Conservation (phyloP, 2,329 filamentous ascomycete species). For the Xylariaceae sp. region DNA sequence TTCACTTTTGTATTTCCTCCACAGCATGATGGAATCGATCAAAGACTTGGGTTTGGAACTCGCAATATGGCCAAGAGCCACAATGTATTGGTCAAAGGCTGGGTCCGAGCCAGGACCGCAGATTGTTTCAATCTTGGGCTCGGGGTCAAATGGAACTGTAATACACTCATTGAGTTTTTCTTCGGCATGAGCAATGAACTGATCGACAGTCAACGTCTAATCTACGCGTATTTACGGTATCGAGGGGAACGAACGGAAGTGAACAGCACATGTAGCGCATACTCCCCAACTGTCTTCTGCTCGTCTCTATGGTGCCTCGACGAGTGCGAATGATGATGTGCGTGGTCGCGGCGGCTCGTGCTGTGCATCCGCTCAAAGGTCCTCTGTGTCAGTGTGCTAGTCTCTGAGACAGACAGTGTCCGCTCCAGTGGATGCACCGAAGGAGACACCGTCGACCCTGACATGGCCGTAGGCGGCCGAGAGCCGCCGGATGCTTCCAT, state of each 20-base stretch:
- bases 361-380: conserved; percentile 61
- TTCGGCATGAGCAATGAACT: conserved; percentile 95
- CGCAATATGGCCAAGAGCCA: conserved; percentile 89
- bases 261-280: conserved; percentile 93
- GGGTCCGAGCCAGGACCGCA: conserved; percentile 87
- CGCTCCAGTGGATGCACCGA: conserved; percentile 39
- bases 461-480: conserved; percentile 47
- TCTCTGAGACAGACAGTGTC: conserved; percentile 45
- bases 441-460: conserved; percentile 37
- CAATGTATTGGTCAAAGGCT: conserved; percentile 89
- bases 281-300: conserved; percentile 93
- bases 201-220: conserved; percentile 29
- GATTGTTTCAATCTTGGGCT: conserved; percentile 81
- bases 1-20: conserved; percentile 95
- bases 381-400: conserved; percentile 44
- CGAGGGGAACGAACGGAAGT: conserved; percentile 63
- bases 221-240: not conserved
- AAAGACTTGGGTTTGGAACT: conserved; percentile 90
- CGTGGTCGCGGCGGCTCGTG: conserved; percentile 66
- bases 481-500: conserved; percentile 37
- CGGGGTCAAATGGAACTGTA: conserved; percentile 70
- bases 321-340: conserved; percentile 73
- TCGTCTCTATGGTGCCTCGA: conserved; percentile 68
- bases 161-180: conserved; percentile 91
- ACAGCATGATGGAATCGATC: conserved; percentile 97